Conservation (phyloP, 768 basidiomycete species). For the Rubroboletus satanas region DNA sequence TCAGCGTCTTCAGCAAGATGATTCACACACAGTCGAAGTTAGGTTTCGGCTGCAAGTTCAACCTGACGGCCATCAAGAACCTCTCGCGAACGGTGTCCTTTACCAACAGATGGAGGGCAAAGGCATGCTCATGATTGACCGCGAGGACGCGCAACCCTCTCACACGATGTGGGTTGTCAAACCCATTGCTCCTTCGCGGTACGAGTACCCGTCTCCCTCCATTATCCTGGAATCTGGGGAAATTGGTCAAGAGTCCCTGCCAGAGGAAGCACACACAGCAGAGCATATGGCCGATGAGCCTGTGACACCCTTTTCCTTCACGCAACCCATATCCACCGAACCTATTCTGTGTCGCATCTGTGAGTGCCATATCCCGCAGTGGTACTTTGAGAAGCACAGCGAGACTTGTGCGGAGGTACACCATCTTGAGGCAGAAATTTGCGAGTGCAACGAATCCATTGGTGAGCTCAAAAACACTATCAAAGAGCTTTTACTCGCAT, state of each 20-base stretch:
- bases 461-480: slow-evolving; percentile 83
- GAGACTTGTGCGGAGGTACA: slow-evolving; percentile 98
- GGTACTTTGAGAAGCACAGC: slow-evolving; percentile 99
- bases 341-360: slow-evolving; percentile 95
- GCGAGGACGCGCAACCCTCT: slow-evolving; percentile 79
- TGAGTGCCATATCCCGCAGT: slow-evolving; percentile 93
- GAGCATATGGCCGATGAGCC: slow-evolving; percentile 42
- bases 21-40: slow-evolving; percentile 91
- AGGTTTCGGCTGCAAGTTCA: slow-evolving; percentile 83
- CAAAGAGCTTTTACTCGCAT: slow-evolving; percentile 64
- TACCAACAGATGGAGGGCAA: slow-evolving; percentile 94
- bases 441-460: slow-evolving; percentile 91
- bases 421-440: slow-evolving; percentile 91
- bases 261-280: slow-evolving; percentile 36
- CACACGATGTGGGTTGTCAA: slow-evolving; percentile 99
- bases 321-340: slow-evolving; percentile 72
- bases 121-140: slow-evolving; percentile 97
- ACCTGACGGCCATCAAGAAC: slow-evolving; percentile 53
- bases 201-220: slow-evolving; percentile 60
- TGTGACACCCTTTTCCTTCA: slow-evolving; percentile 69
- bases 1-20: slow-evolving; percentile 79
- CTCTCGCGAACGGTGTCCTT: slow-evolving; percentile 44
- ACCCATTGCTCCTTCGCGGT: slow-evolving; percentile 69
- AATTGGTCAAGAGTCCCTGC: slow-evolving; percentile 35
- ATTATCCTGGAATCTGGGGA: slow-evolving; percentile 52